A percentile compares a stretch with the other conserved stretches of the same genome.
Evolutionary conservation across 345 rosid species (phyloP).

Genomic region (Citropsis articulata): DNA sequence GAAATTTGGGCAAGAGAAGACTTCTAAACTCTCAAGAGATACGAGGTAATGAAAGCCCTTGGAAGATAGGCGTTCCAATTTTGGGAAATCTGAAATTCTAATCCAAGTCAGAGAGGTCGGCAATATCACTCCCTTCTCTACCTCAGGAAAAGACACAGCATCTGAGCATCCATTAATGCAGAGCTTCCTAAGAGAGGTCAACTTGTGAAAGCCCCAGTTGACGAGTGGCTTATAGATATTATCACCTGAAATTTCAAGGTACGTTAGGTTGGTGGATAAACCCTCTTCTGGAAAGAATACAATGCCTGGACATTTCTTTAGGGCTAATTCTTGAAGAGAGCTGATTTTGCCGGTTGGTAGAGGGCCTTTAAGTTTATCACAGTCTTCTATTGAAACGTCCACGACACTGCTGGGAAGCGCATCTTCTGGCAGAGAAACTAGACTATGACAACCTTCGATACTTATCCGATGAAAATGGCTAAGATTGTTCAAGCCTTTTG

Average conservation of each 20-base stretch:
- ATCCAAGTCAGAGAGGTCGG: not conserved
- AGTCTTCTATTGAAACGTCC: too few relatives aligned
- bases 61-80: not conserved
- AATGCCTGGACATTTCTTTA: not conserved
- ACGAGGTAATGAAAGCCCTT: not conserved
- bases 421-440: too few relatives aligned
- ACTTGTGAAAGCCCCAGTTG: slow-evolving; percentile 9
- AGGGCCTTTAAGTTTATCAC: too few relatives aligned
- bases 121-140: not conserved
- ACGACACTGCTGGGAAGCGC: too few relatives aligned
- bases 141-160: not conserved
- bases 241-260: not conserved
- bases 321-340: not conserved
- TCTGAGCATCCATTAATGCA: not conserved
- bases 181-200: not conserved
- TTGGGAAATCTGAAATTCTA: not conserved
- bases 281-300: not conserved
- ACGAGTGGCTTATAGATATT: not conserved
- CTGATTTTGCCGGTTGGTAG: not conserved
- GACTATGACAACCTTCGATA: not conserved
- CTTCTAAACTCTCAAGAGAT: not conserved
- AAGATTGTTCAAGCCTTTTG: too few relatives aligned
- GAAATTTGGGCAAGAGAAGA: not conserved
- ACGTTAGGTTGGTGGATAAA: not conserved
- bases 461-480: not conserved